phyloP scores from a whole-genome alignment of 1,284 basidiomycete genomes.

The Ceratobasidium sp. region DNA sequence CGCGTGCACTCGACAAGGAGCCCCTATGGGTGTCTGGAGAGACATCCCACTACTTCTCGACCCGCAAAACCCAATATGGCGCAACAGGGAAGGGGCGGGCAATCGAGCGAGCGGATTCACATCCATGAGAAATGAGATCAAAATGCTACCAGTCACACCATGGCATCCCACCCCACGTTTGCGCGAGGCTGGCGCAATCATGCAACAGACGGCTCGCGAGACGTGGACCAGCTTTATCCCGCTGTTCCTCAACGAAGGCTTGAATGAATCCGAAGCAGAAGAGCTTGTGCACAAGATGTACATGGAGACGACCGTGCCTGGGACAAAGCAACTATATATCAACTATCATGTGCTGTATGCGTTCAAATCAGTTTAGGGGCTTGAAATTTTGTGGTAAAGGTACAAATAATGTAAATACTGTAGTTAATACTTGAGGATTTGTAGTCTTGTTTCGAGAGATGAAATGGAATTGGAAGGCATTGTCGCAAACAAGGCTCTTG shows the following conservation, averaged over 20 bases:
- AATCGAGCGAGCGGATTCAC: conserved; percentile 11
- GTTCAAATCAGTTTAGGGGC: conserved; percentile 29
- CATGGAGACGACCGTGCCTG: neutral
- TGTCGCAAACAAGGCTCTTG: no score
- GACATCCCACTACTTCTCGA: conserved; percentile 19
- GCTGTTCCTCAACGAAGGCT: conserved; percentile 7
- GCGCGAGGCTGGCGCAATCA: neutral
- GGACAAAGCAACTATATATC: conserved; percentile 11
- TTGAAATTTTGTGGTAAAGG: no score
- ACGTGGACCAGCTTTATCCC: conserved; percentile 1
- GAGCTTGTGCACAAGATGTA: neutral
- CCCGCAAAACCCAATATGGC: conserved; percentile 1
- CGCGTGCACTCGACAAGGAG: conserved; percentile 4
- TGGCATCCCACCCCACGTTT: conserved; percentile 14
- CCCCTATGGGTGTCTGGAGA: conserved; percentile 11
- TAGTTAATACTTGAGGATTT: no score
- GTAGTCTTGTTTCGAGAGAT: no score
- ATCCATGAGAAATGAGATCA: conserved; percentile 1
- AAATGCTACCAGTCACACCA: conserved; percentile 8
- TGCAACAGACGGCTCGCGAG: conserved; percentile 4
- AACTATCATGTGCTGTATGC: conserved; percentile 36
- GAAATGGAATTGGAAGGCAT: no score
- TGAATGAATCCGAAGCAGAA: conserved; percentile 7
- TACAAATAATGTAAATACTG: no score
- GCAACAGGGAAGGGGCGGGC: neutral